Evolutionary conservation across 768 basidiomycete species (phyloP), one percentile per base, ranked within the genome.

Genomic region (Lepiota brunneoincarnata): DNA sequence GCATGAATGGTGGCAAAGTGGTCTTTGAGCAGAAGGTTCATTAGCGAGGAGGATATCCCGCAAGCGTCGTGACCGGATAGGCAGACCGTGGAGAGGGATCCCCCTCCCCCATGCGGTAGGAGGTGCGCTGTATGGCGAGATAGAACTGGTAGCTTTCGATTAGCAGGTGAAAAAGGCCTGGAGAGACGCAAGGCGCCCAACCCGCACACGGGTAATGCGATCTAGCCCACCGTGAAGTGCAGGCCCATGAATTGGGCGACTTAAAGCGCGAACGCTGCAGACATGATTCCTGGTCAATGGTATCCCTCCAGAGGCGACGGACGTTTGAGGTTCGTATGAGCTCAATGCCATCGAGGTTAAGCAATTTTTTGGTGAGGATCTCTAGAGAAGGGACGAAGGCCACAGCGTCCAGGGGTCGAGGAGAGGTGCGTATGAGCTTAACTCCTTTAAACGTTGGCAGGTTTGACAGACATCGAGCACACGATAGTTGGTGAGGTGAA

Each of bases 91-190:
- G 44, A 39, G 20, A 46, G 24, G 15, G 34, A n/a, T n/a, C n/a
- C n/a, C n/a, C 31, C 4, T 60, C 55, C 11, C 61, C 61, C 44
- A 60, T 55, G 5, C 45, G 53, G 48, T 63, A 63, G 5, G 47
- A 49, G 38, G 59, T 42, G 9, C 45, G 49, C 7, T 47, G 15
- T 40, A 63, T 42, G 5, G 44, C 58, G 20, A 58, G 61, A 45
- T 63, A 59, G 37, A 59, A 42, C 61, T 63, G 31, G n/a, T 15
- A n/a, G n/a, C n/a, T n/a, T n/a, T n/a, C n/a, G 14, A 28, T n/a
- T 3, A 47, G 15, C 11, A 18, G 6, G 11, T 43, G 15, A 49
- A 11, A 14, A 9, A 15, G 20, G 50, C 3, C 26, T 9, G 35
- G 17, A 15, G 10, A 48, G 23, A 9, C 14, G 28, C 14, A 23